Conservation (phyloP, 2,329 filamentous ascomycete species). For the Phaeophleospora eucalypticola region DNA sequence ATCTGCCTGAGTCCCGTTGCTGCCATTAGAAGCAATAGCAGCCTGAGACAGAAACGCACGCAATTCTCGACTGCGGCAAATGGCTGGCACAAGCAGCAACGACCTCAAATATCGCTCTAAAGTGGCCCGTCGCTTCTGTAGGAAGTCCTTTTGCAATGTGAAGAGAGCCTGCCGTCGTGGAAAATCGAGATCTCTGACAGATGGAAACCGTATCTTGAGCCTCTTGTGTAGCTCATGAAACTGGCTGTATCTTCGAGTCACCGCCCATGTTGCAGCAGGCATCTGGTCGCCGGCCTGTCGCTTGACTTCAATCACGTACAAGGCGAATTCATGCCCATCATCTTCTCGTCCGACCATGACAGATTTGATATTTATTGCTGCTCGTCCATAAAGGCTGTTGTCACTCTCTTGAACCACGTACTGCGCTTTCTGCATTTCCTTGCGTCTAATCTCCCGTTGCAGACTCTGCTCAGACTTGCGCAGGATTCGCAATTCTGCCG, state of each 20-base stretch:
- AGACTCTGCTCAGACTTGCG: slow-evolving; percentile 92
- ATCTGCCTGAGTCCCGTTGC: slow-evolving; percentile 61
- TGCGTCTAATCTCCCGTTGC: slow-evolving; percentile 84
- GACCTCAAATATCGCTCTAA: slow-evolving; percentile 73
- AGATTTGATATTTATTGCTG: slow-evolving; percentile 82
- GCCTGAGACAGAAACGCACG: slow-evolving; percentile 87
- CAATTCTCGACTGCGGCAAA: slow-evolving; percentile 88
- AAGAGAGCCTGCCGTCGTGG: slow-evolving; percentile 88
- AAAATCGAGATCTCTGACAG: slow-evolving; percentile 85
- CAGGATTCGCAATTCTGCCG: slow-evolving; percentile 83
- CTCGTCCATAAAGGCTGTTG: slow-evolving; percentile 90
- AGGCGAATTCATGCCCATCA: slow-evolving; percentile 86
- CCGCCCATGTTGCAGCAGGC: slow-evolving; percentile 90
- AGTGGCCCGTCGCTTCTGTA: slow-evolving; percentile 79
- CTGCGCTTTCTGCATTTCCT: slow-evolving; percentile 93
- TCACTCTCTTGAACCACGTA: slow-evolving; percentile 98
- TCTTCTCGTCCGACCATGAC: slow-evolving; percentile 90
- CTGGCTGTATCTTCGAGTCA: slow-evolving; percentile 92
- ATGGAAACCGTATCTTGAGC: slow-evolving; percentile 77
- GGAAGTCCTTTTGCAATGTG: slow-evolving; percentile 93
- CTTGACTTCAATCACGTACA: slow-evolving; percentile 90
- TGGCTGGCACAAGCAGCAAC: slow-evolving; percentile 80
- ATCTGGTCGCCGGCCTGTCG: slow-evolving; percentile 90
- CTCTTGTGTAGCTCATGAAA: slow-evolving; percentile 94
- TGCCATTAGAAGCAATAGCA: slow-evolving; percentile 61